These are phyloP conservation scores for Phaeotremella skinneri DNA, from an alignment of 768 basidiomycete species.

Conservation along the genomic window DNA sequence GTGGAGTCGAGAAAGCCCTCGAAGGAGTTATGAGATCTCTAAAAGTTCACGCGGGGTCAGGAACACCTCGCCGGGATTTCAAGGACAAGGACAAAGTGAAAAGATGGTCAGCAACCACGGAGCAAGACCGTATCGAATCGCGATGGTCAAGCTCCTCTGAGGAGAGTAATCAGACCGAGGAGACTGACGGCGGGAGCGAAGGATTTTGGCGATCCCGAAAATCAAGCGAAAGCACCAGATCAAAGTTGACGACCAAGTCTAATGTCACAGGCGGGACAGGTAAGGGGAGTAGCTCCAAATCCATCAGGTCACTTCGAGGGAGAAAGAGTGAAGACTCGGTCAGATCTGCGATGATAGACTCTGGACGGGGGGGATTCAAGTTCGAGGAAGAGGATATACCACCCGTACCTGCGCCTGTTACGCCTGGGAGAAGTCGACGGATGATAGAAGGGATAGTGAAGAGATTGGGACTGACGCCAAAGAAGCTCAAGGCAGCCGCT, in stretches of 20 bases:
- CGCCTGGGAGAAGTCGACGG: slow-evolving; percentile 30
- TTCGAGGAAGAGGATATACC: slow-evolving; percentile 11
- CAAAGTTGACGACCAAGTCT: slow-evolving; percentile 18
- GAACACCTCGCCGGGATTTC: slow-evolving; percentile 14
- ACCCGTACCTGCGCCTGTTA: slow-evolving; percentile 19
- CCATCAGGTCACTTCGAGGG: slow-evolving; percentile 5
- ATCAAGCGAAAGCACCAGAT: slow-evolving; percentile 22
- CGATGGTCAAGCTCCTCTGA: slow-evolving; percentile 42
- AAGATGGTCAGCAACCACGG: not conserved
- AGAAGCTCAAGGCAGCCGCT: slow-evolving; percentile 18
- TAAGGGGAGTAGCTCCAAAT: slow-evolving; percentile 7
- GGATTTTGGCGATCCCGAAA: slow-evolving; percentile 25
- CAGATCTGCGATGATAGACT: slow-evolving; percentile 14
- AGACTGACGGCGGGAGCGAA: slow-evolving; percentile 7
- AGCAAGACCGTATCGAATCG: no score
- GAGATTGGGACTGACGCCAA: slow-evolving; percentile 38
- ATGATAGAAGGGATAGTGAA: slow-evolving; percentile 35
- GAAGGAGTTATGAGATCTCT: slow-evolving; percentile 37
- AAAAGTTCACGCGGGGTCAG: slow-evolving; percentile 15
- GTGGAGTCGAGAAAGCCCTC: slow-evolving; percentile 31
- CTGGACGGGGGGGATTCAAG: slow-evolving; percentile 6
- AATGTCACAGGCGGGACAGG: slow-evolving; percentile 13
- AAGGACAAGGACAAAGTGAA: not conserved
- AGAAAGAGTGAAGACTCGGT: slow-evolving; percentile 16
- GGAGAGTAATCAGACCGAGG: slow-evolving; percentile 1